A percentile compares a stretch with the other conserved stretches of the same genome.
Conservation (phyloP, 441 rosid genomes). For the Geranium incanum region DNA sequence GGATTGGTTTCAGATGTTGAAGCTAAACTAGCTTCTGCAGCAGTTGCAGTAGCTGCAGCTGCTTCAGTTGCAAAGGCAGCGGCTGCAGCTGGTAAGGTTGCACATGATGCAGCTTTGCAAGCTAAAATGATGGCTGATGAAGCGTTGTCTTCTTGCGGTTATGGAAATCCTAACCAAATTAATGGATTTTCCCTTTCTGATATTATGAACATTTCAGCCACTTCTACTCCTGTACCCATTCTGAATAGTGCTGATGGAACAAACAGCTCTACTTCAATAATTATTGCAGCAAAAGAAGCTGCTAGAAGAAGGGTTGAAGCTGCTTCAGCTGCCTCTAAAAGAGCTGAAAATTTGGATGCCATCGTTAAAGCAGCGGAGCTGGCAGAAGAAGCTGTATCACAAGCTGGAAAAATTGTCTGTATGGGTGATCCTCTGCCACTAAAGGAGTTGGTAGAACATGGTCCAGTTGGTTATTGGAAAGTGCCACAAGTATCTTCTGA, state of each 20-base stretch:
- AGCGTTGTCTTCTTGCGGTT: constrained; percentile 40
- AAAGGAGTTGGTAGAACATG: constrained; percentile 55
- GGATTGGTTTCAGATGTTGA: constrained; percentile 53
- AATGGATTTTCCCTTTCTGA: constrained; percentile 28
- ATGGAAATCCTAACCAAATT: constrained; percentile 26
- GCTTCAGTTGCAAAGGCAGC: constrained; percentile 98
- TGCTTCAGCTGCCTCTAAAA: constrained; percentile 83
- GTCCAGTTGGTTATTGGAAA: constrained; percentile 72
- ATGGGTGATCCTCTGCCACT: constrained; percentile 71
- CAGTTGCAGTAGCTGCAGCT: constrained; percentile 76
- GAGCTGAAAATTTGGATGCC: constrained; percentile 92
- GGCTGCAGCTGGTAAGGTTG: constrained; percentile 90
- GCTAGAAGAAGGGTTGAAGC: constrained; percentile 86
- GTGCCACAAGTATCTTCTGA: constrained; percentile 39
- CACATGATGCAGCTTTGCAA: constrained; percentile 89
- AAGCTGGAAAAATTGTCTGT: constrained; percentile 87
- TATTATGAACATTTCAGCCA: constrained; percentile 30
- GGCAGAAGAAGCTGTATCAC: constrained; percentile 90
- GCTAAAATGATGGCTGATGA: constrained; percentile 93
- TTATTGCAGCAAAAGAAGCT: constrained; percentile 82
- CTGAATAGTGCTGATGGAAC: constrained; percentile 49
- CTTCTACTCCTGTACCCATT: constrained; percentile 53
- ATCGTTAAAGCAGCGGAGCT: constrained; percentile 92
- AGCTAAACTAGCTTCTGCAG: constrained; percentile 67
- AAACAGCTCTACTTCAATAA: constrained; percentile 51